Percentiles rank a stretch among this genome's conserved stretches.
Conservation (phyloP, 2,329 filamentous ascomycete species). For the Aspergillus thermomutatus region DNA sequence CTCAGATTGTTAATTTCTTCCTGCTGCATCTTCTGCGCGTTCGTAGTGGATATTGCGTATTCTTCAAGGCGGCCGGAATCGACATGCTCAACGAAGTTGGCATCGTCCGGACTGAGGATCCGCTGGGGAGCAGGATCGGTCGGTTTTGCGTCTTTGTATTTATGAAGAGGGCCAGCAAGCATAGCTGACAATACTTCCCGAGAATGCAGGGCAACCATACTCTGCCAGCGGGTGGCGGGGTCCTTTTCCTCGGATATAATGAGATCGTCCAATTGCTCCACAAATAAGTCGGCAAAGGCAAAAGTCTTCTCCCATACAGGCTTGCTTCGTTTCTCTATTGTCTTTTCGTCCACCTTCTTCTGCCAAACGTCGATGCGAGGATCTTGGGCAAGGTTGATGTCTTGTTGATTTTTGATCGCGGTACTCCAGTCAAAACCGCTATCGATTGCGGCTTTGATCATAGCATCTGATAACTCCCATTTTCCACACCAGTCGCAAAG, state of each 20-base stretch:
- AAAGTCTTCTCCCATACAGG: slow-evolving; percentile 32
- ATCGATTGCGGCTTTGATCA: slow-evolving; percentile 35
- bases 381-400: slow-evolving; percentile 24
- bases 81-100: background rate
- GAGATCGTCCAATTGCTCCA: slow-evolving; percentile 24
- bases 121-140: background rate
- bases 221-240: slow-evolving; percentile 15
- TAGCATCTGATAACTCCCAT: slow-evolving; percentile 25
- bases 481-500: slow-evolving; percentile 36
- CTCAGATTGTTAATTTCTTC: slow-evolving; percentile 26
- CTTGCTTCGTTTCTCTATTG: slow-evolving; percentile 14
- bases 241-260: slow-evolving; percentile 12
- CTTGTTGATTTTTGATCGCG: slow-evolving; percentile 22
- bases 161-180: slow-evolving; percentile 11
- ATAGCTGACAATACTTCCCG: slow-evolving; percentile 22
- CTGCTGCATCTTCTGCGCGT: slow-evolving; percentile 8
- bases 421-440: slow-evolving; percentile 33
- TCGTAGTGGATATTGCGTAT: background rate
- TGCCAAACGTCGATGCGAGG: slow-evolving; percentile 27
- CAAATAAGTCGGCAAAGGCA: slow-evolving; percentile 29
- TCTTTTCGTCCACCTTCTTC: slow-evolving; percentile 18
- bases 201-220: slow-evolving; percentile 23
- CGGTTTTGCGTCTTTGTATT: background rate
- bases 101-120: background rate
- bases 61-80: background rate